Percentiles rank a stretch among this genome's conserved stretches.
These are phyloP conservation scores for thale cress (Arabidopsis thaliana) DNA, from an alignment of 345 rosid genomes.

Conservation along the genomic window TAIR10.1 NC_003071.7:17685501-17686000, in stretches of 20 bases:
- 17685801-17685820: conserved; percentile 5
- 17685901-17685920: neutral
- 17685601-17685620: no score
- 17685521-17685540: no score
- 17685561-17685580: no score
- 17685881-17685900: neutral
- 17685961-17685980: no score
- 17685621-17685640: no score
- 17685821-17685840: conserved; percentile 35
- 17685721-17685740: neutral
- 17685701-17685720: neutral
- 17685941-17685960: neutral
- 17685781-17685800: neutral
- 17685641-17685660: no score
- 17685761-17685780: neutral
- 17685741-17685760: neutral
- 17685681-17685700: neutral
- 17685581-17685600: no score
- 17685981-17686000: no score
- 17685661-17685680: no score
- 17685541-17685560: no score
- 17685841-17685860: conserved; percentile 2
- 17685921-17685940: neutral
- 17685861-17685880: conserved; percentile 13
- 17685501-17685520: no score